Conservation (phyloP, 2,329 filamentous ascomycete species). For the Fusarium sulawesiense region DNA sequence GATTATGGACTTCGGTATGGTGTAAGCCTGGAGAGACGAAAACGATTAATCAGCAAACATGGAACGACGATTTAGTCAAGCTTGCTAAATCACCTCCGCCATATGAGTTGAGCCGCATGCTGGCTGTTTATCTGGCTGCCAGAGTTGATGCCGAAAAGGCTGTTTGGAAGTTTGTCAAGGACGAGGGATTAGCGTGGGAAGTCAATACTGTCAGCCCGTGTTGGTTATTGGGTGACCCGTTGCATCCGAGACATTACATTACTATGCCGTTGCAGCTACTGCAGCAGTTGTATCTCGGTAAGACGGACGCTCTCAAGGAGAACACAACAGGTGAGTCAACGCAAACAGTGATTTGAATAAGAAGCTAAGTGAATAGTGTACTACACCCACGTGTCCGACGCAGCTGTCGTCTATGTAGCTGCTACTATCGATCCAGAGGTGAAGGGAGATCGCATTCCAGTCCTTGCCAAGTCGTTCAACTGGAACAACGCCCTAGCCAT, state of each 20-base stretch:
- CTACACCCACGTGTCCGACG: conserved; percentile 37
- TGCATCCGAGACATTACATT: conserved; percentile 19
- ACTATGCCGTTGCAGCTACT: conserved; percentile 36
- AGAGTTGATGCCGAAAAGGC: conserved; percentile 39
- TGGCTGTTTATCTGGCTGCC: conserved; percentile 17
- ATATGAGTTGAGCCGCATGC: conserved; percentile 18
- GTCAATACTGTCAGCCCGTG: conserved; percentile 38
- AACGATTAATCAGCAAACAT: conserved; percentile 24
- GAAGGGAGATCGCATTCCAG: conserved; percentile 23
- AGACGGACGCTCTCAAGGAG: neutral
- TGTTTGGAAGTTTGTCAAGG: conserved; percentile 36
- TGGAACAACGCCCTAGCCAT: conserved; percentile 34
- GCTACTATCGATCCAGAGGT: conserved; percentile 32
- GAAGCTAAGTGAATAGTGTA: conserved; percentile 29
- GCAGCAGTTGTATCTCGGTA: conserved; percentile 35
- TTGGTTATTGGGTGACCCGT: conserved; percentile 18
- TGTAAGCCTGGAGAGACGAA: conserved; percentile 8
- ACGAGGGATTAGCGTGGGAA: conserved; percentile 32
- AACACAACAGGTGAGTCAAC: conserved; percentile 26
- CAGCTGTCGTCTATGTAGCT: conserved; percentile 31
- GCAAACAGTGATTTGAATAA: too few species aligned
- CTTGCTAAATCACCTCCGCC: conserved; percentile 33
- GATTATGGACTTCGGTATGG: conserved; percentile 31
- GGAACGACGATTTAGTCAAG: conserved; percentile 33
- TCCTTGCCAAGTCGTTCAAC: conserved; percentile 18